A percentile compares a stretch with the other conserved stretches of the same genome.
phyloP scores from a whole-genome alignment of 176 grass and related monocot species.

The Juncus inflexus region DNA sequence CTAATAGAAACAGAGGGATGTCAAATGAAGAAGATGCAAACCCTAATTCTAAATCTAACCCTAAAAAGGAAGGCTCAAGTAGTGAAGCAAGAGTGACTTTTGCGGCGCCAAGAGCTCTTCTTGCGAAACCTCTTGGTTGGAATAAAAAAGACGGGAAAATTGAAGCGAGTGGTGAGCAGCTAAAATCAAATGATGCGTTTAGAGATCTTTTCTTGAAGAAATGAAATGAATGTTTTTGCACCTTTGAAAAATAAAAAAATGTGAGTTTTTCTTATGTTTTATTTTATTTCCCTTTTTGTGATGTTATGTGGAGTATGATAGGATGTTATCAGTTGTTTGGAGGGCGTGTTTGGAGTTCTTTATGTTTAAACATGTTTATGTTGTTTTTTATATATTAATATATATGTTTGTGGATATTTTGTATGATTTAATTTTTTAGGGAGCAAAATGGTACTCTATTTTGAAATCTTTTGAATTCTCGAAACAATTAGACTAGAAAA shows the following conservation, averaged over 20 bases:
- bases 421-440: too few species aligned
- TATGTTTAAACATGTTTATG: slow-evolving; percentile 3
- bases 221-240: slow-evolving; percentile 27
- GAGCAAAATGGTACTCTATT: too few species aligned
- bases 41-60: slow-evolving; percentile 27
- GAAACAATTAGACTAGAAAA: too few species aligned
- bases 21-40: slow-evolving; percentile 8
- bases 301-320: background rate
- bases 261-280: slow-evolving; percentile 13
- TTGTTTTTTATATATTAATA: background rate
- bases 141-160: slow-evolving; percentile 47
- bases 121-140: slow-evolving; percentile 57
- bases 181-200: slow-evolving; percentile 89
- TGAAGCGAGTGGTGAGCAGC: slow-evolving; percentile 30
- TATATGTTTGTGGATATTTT: too few species aligned
- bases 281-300: background rate
- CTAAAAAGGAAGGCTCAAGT: slow-evolving; percentile 26
- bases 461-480: too few species aligned
- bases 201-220: slow-evolving; percentile 86
- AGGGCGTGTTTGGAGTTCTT: background rate
- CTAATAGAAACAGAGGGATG: slow-evolving; percentile 10
- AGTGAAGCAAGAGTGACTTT: slow-evolving; percentile 42
- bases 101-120: slow-evolving; percentile 59
- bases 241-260: background rate
- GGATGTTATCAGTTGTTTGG: background rate